Base-by-base conservation (phyloP, 345 rosid genomes). In the Bruguiera parviflora region DNA sequence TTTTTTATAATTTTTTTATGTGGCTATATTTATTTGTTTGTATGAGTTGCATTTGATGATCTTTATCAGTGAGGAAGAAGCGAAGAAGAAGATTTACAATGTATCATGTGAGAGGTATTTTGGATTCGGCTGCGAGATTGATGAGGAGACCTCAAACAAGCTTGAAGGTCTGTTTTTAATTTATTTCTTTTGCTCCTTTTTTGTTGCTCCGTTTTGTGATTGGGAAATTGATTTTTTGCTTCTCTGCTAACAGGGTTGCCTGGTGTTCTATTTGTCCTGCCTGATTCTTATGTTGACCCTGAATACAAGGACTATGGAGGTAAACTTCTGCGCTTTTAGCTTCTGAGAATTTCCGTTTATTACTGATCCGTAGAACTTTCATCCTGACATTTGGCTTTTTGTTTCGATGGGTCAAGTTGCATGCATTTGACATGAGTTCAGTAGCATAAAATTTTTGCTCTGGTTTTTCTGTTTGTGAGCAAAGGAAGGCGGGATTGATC, bases 291-390 rank as follows among this genome's bases (percentile, higher is more conserved):
- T 75, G 97, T 96, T 15, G 97, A 96, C 66, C 85, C 95, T 37
- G 98, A 95, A 64, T 53, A 88, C 87, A 87, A 95, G 76, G 98
- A 95, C 70, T 95, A 92, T 78, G 97, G 99, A 1, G 99, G 99
- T 95, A 84, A 79, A 78, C 25, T 35, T 62, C 61, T 66, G 53
- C 3, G 9, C n/a, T 65, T 57, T 31, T 28, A 35, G 32, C 8
- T 19, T 49, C 28, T 31, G 24, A 39, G 22, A 10, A 5, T 16
- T 24, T 5, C 15, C 25, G 47, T 39, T 39, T 11, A 10, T 39
- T 56, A 6, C 29, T 56, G 59, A 3, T 56, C 29, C 3, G 11
- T 10, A 15, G 16, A 24, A 56, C 15, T 24, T 24, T 20, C 16
- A 0, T 21, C 10, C 13, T 56, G 16, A 4, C 29, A 10, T 22